Evolutionary conservation across 345 rosid species (phyloP).

Genomic region (Pistacia integerrima): DNA sequence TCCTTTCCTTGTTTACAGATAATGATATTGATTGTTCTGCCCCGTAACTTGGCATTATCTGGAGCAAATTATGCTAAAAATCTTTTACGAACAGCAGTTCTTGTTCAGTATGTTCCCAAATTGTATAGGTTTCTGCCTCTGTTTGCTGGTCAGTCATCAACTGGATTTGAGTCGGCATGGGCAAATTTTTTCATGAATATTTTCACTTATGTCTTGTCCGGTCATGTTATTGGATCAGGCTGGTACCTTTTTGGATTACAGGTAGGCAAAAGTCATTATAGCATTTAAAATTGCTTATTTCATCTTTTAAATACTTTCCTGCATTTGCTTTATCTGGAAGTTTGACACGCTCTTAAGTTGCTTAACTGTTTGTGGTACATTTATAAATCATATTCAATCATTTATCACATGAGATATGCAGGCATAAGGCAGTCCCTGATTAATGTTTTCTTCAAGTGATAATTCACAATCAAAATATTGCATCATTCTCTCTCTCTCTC

Average conservation of each 20-base stretch:
- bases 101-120: conserved; percentile 75
- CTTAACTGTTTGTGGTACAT: background rate
- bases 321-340: background rate
- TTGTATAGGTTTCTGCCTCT: conserved; percentile 67
- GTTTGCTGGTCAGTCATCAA: conserved; percentile 77
- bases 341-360: background rate
- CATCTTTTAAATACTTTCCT: background rate
- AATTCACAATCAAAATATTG: background rate
- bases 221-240: conserved; percentile 77
- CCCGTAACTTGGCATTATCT: conserved; percentile 33
- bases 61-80: conserved; percentile 76
- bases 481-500: background rate
- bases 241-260: conserved; percentile 92
- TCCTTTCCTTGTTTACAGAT: conserved; percentile 47
- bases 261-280: conserved; percentile 39
- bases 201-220: conserved; percentile 69
- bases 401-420: background rate
- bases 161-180: conserved; percentile 88
- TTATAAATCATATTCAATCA: background rate
- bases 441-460: background rate
- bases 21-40: conserved; percentile 49
- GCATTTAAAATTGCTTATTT: conserved; percentile 1
- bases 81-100: conserved; percentile 57
- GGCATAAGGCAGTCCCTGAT: background rate
- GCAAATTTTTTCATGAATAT: conserved; percentile 84